A percentile compares a stretch with the other conserved stretches of the same genome.
Conservation (phyloP, 768 basidiomycete species). For the Cystofilobasidium ferigula region DNA sequence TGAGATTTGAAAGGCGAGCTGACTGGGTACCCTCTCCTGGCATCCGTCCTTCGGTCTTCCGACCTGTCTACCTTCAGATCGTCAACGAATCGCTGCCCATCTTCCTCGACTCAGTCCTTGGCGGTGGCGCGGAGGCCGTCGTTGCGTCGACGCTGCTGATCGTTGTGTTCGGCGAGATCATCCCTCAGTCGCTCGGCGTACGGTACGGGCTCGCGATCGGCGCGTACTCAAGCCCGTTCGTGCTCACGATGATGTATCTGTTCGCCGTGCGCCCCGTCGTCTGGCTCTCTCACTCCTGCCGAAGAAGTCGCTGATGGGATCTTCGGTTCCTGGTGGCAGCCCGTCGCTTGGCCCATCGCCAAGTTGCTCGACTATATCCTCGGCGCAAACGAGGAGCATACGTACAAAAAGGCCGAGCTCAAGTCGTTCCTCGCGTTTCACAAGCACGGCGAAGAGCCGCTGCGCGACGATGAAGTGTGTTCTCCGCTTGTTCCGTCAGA, state of each 20-base stretch:
- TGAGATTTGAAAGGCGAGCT: too few species aligned
- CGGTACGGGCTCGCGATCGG: constrained; percentile 72
- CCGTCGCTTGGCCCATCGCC: constrained; percentile 61
- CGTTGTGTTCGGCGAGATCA: constrained; percentile 30
- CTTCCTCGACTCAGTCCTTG: constrained; percentile 42
- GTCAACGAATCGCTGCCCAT: constrained; percentile 43
- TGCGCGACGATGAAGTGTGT: constrained; percentile 41
- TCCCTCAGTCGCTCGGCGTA: constrained; percentile 46
- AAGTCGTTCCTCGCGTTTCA: constrained; percentile 39
- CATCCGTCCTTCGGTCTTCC: too few species aligned
- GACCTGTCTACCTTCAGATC: constrained; percentile 26
- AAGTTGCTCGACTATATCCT: constrained; percentile 69
- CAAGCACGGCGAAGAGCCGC: constrained; percentile 36
- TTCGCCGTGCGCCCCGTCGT: background rate
- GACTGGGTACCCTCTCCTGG: background rate
- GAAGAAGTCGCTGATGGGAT: constrained; percentile 60
- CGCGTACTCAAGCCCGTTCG: constrained; percentile 63
- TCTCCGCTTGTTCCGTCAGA: constrained; percentile 13
- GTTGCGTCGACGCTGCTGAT: constrained; percentile 35
- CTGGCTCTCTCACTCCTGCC: background rate
- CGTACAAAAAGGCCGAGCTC: constrained; percentile 35
- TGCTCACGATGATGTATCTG: constrained; percentile 40
- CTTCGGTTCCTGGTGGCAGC: constrained; percentile 57
- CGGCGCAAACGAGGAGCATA: constrained; percentile 53
- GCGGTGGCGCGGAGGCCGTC: constrained; percentile 43